A percentile compares a stretch with the other conserved stretches of the same genome.
Conservation (phyloP, 345 rosid species). For the Eucalyptus leucophloia region DNA sequence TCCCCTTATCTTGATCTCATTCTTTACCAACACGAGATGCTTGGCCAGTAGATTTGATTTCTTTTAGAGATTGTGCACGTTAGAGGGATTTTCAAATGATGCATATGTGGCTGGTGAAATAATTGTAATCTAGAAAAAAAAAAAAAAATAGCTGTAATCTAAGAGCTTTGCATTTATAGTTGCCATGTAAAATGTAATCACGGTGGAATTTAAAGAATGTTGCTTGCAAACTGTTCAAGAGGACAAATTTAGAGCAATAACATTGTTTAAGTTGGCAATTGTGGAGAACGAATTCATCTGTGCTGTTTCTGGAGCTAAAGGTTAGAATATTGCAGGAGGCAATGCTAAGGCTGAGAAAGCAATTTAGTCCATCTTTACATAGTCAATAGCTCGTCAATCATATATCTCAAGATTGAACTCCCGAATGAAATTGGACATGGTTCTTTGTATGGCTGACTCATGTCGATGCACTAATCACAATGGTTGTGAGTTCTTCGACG, state of each 20-base stretch:
- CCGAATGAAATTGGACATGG: not conserved
- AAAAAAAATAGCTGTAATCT: not conserved
- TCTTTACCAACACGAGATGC: not conserved
- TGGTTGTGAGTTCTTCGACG: not conserved
- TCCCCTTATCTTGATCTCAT: not conserved
- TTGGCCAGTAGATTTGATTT: not conserved
- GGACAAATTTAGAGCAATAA: not conserved
- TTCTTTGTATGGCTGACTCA: not conserved
- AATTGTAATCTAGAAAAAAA: not conserved
- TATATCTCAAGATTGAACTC: not conserved
- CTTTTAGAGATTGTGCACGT: not conserved
- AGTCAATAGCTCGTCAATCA: not conserved
- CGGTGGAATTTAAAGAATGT: not conserved
- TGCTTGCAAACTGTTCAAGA: not conserved
- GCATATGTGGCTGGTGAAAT: not conserved
- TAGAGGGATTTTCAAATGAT: not conserved
- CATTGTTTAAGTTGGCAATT: not conserved
- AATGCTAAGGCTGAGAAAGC: not conserved
- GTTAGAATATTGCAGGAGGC: not conserved
- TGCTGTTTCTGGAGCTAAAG: not conserved
- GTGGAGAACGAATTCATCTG: not conserved
- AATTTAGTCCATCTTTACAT: not conserved
- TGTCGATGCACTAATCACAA: not conserved
- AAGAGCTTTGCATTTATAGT: not conserved
- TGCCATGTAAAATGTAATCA: not conserved